Base-by-base conservation (phyloP, 176 grass and related monocot species). In the Zoysia pacifica region DNA sequence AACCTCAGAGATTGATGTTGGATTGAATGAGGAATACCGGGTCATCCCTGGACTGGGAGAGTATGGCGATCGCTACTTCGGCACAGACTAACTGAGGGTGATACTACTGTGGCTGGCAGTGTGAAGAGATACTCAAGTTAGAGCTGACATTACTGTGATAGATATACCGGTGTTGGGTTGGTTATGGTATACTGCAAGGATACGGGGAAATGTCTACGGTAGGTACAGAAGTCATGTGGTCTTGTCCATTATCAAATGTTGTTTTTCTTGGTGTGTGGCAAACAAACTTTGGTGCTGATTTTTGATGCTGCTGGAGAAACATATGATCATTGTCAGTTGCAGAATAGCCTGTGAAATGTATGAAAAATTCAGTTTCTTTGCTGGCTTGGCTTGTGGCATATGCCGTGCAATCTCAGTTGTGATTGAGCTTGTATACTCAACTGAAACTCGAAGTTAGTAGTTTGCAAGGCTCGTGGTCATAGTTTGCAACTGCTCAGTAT, bases 21-120 rank as follows among this genome's bases (percentile, higher is more conserved):
- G 89, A 35, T 81, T 97, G 71, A 97, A 97, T 8, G 86, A 92
- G 11, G 90, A 97, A 50, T 97, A 53, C 56, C 87, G 86, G 28
- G 94, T 94, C 50, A 84, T 94, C 65, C 94, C 94, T 38, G 94
- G 94, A 38, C 73, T 97, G 86, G 94, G 94, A 2, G 94, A 97
- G 71, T 97, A 94, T 65, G 94, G 94, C 0, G 94, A 97, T 55
- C 85, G 89, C 53, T 94, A 97, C 72, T 97, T 97, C 28, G 94
- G 94, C 48, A 97, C 94, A 43, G 87, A 90, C 76, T 93, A 86
- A 62, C 52, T 37, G 16, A 20, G 15, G 6, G 43, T 20, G 58
- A 45, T 60, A 19, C 72, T 43, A 9, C 46, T 80, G 67, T 80
- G 44, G 11, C 47, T 58, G 58, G 82, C 42, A 48, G 3, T 54